Base-by-base conservation (phyloP, 805 yeast species). In the Barnettozyma wickerhamii region DNA sequence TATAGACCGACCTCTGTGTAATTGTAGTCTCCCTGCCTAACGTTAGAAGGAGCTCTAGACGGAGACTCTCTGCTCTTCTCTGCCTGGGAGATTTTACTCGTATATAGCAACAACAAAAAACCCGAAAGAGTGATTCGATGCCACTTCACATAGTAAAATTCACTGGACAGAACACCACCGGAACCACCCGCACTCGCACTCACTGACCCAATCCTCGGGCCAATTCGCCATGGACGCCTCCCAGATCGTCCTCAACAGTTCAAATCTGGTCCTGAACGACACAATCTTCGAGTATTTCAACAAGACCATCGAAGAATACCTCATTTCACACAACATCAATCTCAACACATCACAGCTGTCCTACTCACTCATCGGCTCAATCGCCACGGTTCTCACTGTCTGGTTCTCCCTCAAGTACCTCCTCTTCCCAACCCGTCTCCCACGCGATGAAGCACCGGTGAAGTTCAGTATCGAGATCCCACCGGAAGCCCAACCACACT, bases 401-500 rank as follows among this genome's bases (percentile, higher is more conserved):
- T 53, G 50, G 49, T 4, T 45, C 5, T 6, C 45, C 9, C 19
- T 40, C 7, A 47, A 49, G 24, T 52, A 50, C 32, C 14, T 33
- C 3, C 12, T 45, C 30, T 23, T 37, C 27, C 33, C 43, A 38
- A 10, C 17, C 29, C 19, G 30, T 20, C 17, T 29, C 19, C 19
- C 35, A 15, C 37, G 17, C 6, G 44, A 38, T 19, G 58, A 53
- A 36, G 47, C 48, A 21, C 48, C 75, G 10, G 42, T 62, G 15
- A 77, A 75, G 48, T 67, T 81, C 51, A 71, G 69, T 32, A 56
- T 81, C 15, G 72, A 79, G 4, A 65, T 79, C 23, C 95, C 95
- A 3, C 84, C 75, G 46, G 87, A 83, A 54, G 88, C 95, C 23
- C 73, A 79, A 57, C 87, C 89, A 4, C 91, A 87, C 58, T 90